Base-by-base conservation (phyloP, 2,329 filamentous ascomycete species). In the Calonectria multiphialidica region DNA sequence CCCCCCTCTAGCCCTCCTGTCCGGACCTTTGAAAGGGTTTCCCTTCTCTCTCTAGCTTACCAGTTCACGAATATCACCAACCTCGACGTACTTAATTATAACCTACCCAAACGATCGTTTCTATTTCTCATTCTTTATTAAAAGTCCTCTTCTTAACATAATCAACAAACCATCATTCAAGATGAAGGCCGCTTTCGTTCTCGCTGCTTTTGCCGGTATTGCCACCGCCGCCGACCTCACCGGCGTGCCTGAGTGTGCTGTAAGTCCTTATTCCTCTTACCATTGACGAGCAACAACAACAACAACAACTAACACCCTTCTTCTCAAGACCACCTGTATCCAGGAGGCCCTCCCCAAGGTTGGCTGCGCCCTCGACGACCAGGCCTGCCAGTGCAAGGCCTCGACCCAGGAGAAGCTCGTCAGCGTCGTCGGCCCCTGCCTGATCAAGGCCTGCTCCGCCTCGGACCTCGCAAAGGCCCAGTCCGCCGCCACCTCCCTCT, bases 161-260 rank as follows among this genome's bases (percentile, higher is more conserved):
- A 33, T 57, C 15, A 33, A 49, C 25, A 28, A 15, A 61, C 28
- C 45, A 30, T 3, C 12, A 25, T 30, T 73, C 81, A 86, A 76
- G 23, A 87, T 87, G 86, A 87, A 86, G 85, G 75, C 80, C 75
- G 64, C 81, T 47, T 72, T 83, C 69, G 71, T 83, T 37, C 64
- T 83, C 66, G 72, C 83, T 63, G 82, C 80, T 70, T 75, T 78
- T 45, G 81, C 79, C 61, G 80, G 84, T 79, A 72, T 86, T 44
- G 84, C 80, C 49, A 80, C 81, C 62, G 85, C 84, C 37, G 84
- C 86, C 78, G 74, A 83, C 75, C 79, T 86, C 62, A 47, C 72
- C 30, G 82, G 79, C 44, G 74, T 83, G 68, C 83, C 85, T 57
- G 21, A 76, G 6, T 87, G 86, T 75, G 84, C 85, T 76, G 86